These are phyloP conservation scores for Selaginella moellendorffii DNA, from an alignment of 75 land plant genomes.

Conservation along the genomic window DNA sequence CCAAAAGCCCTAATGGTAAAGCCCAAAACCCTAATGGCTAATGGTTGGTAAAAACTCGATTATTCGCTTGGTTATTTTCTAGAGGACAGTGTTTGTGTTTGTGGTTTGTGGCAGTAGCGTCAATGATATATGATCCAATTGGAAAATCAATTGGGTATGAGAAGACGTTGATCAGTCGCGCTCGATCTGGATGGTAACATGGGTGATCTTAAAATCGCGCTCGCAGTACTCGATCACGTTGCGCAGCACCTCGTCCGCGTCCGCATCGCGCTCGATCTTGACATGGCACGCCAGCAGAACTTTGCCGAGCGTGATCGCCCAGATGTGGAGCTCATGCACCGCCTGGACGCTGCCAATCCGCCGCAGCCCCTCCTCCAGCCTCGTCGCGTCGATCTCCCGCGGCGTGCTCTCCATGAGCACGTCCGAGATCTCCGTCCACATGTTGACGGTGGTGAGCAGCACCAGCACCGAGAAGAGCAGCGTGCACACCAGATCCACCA, in stretches of 20 bases:
- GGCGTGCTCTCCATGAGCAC: slow-evolving; percentile 91
- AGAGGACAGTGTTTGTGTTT: too few relatives aligned
- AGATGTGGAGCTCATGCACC: slow-evolving; percentile 76
- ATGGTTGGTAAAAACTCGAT: too few relatives aligned
- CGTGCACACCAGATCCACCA: slow-evolving; percentile 77
- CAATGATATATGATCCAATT: too few relatives aligned
- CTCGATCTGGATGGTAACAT: slow-evolving; percentile 86
- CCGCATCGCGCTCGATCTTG: slow-evolving; percentile 41
- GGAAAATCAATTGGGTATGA: too few relatives aligned
- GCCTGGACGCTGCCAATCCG: slow-evolving; percentile 56
- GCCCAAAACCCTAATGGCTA: too few relatives aligned
- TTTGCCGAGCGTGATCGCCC: slow-evolving; percentile 81
- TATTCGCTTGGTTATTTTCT: too few relatives aligned
- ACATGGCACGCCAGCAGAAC: slow-evolving; percentile 76
- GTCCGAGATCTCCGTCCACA: slow-evolving; percentile 59
- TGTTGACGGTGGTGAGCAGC: slow-evolving; percentile 47
- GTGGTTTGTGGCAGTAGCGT: too few relatives aligned
- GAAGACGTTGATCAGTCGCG: too few relatives aligned
- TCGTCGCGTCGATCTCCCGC: slow-evolving; percentile 60
- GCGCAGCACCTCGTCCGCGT: slow-evolving; percentile 60
- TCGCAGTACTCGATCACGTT: slow-evolving; percentile 45
- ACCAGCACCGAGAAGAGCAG: slow-evolving; percentile 66
- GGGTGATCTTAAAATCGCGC: slow-evolving; percentile 55
- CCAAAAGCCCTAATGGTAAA: too few relatives aligned
- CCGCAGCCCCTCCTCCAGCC: slow-evolving; percentile 54